Conservation (phyloP, 306 rosid genomes). For the Cucurbita ficifolia region DNA sequence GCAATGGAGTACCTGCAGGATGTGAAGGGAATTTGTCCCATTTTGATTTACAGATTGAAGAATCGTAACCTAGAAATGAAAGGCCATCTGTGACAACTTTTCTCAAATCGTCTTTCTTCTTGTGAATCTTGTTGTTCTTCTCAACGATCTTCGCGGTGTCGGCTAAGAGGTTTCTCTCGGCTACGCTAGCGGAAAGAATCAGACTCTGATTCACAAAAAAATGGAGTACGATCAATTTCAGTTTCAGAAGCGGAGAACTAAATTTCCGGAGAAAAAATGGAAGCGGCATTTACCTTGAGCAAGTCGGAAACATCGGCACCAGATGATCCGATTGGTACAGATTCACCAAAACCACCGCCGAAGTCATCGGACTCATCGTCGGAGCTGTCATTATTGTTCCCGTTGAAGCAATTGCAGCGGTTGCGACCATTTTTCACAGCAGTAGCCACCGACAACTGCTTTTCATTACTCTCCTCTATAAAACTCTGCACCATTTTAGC, state of each 20-base stretch:
- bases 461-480: conserved; percentile 58
- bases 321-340: conserved; percentile 34
- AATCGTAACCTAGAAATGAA: conserved; percentile 63
- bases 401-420: conserved; percentile 91
- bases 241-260: background rate
- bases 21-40: conserved; percentile 65
- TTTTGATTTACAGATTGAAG: conserved; percentile 71
- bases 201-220: conserved; percentile 28
- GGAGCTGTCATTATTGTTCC: conserved; percentile 69
- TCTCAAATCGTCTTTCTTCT: conserved; percentile 59
- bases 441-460: conserved; percentile 26
- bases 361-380: conserved; percentile 67
- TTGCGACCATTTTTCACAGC: conserved; percentile 43
- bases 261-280: background rate
- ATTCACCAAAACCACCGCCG: conserved; percentile 21
- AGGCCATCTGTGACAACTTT: conserved; percentile 53
- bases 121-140: conserved; percentile 44
- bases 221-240: background rate
- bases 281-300: conserved; percentile 48
- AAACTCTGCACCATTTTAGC: conserved; percentile 90
- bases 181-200: conserved; percentile 50
- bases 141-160: conserved; percentile 77
- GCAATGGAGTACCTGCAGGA: conserved; percentile 54
- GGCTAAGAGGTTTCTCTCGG: conserved; percentile 84
- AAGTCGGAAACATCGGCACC: conserved; percentile 46